Percentiles rank a stretch among this genome's conserved stretches.
These are phyloP conservation scores for Conticribra guillardii DNA, from an alignment of 108 stramenopile species.

Conservation along the genomic window DNA sequence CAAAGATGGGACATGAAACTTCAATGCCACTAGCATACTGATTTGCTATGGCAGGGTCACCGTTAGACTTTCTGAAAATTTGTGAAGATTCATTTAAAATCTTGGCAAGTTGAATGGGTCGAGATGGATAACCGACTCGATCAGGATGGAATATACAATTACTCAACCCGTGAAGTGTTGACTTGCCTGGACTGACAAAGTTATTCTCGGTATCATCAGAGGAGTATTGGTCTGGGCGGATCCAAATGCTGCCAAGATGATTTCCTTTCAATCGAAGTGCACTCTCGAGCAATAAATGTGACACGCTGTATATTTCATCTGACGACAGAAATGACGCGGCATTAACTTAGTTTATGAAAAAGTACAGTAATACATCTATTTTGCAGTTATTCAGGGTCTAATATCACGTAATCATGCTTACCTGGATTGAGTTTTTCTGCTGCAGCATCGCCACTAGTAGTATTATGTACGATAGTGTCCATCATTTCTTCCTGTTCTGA, in stretches of 20 bases:
- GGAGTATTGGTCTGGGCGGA: conserved; percentile 55
- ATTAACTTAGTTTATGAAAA: neutral
- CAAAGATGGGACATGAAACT: conserved; percentile 72
- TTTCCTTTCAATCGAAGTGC: conserved; percentile 63
- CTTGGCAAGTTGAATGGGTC: conserved; percentile 79
- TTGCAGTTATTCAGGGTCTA: neutral
- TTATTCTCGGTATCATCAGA: no score
- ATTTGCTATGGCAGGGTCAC: conserved; percentile 56
- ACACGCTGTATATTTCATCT: conserved; percentile 30
- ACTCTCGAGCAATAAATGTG: conserved; percentile 73
- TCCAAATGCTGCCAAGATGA: conserved; percentile 82
- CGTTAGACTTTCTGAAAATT: conserved; percentile 56
- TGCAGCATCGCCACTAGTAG: conserved; percentile 13
- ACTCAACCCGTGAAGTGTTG: no score
- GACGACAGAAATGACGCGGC: neutral
- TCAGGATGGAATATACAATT: no score
- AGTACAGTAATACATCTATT: neutral
- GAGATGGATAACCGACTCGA: conserved; percentile 59
- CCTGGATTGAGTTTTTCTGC: conserved; percentile 50
- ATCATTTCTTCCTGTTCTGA: conserved; percentile 29
- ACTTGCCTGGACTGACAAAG: no score
- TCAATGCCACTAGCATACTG: conserved; percentile 75
- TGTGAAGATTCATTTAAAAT: conserved; percentile 80
- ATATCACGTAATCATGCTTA: conserved; percentile 47
- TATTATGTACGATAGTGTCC: no score